Evolutionary conservation across 345 rosid genomes (phyloP).

Genomic region (Linum tenue): DNA sequence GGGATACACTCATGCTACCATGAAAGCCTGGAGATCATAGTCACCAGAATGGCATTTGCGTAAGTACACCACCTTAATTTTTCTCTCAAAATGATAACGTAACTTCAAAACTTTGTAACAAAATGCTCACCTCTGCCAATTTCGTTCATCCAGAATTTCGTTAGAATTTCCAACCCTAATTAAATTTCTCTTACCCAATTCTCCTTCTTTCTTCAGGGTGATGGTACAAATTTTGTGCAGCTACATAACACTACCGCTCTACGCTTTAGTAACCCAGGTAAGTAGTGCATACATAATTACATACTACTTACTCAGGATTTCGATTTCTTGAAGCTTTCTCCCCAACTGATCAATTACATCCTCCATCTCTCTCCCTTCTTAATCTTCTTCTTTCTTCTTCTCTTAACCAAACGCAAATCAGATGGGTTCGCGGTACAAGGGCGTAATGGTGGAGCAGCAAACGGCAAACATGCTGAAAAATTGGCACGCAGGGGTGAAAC

Average conservation of each 20-base stretch:
- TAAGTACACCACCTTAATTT: neutral
- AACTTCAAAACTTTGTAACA: too few relatives aligned
- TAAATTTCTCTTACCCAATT: too few relatives aligned
- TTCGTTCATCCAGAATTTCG: too few relatives aligned
- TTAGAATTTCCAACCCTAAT: too few relatives aligned
- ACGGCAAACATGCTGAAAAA: constrained; percentile 21
- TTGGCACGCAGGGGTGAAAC: constrained; percentile 27
- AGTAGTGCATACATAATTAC: neutral
- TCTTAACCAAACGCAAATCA: neutral
- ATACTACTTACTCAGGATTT: too few relatives aligned
- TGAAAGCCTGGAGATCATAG: neutral
- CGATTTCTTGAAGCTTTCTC: too few relatives aligned
- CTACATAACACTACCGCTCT: neutral
- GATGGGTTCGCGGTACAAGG: constrained; percentile 41
- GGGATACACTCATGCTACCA: neutral
- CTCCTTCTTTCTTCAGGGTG: neutral
- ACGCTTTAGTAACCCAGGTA: neutral
- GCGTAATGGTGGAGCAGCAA: constrained; percentile 24
- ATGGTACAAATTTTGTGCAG: neutral
- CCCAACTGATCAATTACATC: too few relatives aligned
- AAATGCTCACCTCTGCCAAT: too few relatives aligned
- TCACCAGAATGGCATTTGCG: neutral
- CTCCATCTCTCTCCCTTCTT: too few relatives aligned
- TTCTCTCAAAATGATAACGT: too few relatives aligned
- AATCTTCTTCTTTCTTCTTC: too few relatives aligned